A percentile compares a stretch with the other conserved stretches of the same genome.
These are phyloP conservation scores for Tubosaeta sp. DNA, from an alignment of 768 basidiomycete genomes.

Conservation along the genomic window DNA sequence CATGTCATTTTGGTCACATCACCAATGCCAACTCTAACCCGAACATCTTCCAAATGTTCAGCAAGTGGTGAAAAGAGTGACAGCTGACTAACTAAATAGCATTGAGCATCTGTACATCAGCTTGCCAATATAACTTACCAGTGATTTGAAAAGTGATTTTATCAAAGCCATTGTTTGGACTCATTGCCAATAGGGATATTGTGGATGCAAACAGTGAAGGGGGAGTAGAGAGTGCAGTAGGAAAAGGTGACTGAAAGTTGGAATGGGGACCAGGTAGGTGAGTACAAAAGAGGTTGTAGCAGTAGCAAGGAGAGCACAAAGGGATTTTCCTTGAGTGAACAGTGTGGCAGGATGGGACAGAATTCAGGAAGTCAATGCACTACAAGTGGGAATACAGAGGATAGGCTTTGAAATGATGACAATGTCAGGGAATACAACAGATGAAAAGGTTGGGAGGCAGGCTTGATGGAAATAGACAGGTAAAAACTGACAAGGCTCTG, in stretches of 20 bases:
- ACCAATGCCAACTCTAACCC: neutral
- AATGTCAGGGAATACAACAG: neutral
- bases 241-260: too few relatives aligned
- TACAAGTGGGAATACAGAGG: neutral
- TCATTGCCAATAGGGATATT: neutral
- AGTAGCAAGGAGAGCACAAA: too few relatives aligned
- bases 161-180: neutral
- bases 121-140: neutral
- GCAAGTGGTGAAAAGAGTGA: neutral
- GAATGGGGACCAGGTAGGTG: too few relatives aligned
- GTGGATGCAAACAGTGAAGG: too few relatives aligned
- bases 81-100: neutral
- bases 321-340: too few relatives aligned
- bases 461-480: too few relatives aligned
- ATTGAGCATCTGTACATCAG: neutral
- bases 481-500: too few relatives aligned
- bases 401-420: neutral
- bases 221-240: too few relatives aligned
- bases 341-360: neutral
- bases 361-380: neutral
- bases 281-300: too few relatives aligned
- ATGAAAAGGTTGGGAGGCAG: neutral
- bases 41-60: neutral
- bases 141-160: neutral
- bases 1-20: neutral